Percentiles rank a stretch among this genome's conserved stretches.
Evolutionary conservation across 495 filamentous ascomycete species (phyloP).

Genomic region (Aspergillus biplanus): DNA sequence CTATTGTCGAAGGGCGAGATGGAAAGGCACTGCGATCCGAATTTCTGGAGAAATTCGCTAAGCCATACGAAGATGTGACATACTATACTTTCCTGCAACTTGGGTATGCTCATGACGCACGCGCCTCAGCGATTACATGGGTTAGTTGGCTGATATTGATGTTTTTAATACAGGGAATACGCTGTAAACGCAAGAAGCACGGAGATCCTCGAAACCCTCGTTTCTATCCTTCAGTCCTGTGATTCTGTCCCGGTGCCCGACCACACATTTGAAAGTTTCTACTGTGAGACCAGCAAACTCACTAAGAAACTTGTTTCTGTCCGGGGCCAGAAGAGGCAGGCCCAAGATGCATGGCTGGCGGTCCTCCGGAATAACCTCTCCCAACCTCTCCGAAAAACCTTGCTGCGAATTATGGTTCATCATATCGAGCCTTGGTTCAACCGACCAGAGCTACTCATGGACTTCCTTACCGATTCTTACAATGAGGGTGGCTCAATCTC

Average conservation of each 20-base stretch:
- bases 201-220: conserved; percentile 54
- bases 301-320: conserved; percentile 50
- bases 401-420: conserved; percentile 72
- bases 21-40: conserved; percentile 63
- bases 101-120: conserved; percentile 53
- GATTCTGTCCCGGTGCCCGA: conserved; percentile 63
- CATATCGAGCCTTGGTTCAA: conserved; percentile 86
- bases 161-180: conserved; percentile 31
- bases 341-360: conserved; percentile 83
- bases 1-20: conserved; percentile 59
- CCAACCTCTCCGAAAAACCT: conserved; percentile 73
- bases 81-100: conserved; percentile 77
- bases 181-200: conserved; percentile 34
- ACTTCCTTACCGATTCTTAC: conserved; percentile 94
- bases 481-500: conserved; percentile 82
- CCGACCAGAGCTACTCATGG: conserved; percentile 88
- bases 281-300: conserved; percentile 67
- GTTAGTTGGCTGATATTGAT: background rate
- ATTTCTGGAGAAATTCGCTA: conserved; percentile 76
- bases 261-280: conserved; percentile 70
- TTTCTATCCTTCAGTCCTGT: conserved; percentile 67
- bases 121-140: background rate
- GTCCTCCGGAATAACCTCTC: conserved; percentile 68
- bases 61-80: conserved; percentile 80
- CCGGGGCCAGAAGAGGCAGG: conserved; percentile 54